Evolutionary conservation across 2,329 filamentous ascomycete genomes (phyloP).

Genomic region (Xylaria hypoxylon): DNA sequence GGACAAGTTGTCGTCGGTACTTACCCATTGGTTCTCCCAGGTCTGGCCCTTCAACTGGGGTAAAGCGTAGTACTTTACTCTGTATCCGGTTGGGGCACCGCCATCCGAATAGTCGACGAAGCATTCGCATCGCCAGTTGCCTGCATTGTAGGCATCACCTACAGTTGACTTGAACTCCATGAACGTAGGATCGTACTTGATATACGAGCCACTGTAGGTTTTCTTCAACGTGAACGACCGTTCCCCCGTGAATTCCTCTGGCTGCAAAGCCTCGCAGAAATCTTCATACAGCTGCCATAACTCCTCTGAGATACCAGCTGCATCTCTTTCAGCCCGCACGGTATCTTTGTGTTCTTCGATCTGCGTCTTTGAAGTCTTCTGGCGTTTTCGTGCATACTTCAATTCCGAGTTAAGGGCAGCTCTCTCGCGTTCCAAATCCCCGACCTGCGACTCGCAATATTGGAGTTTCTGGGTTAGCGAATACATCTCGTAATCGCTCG

Average conservation of each 20-base stretch:
- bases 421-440: not conserved
- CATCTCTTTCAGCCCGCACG: not conserved
- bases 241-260: not conserved
- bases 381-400: not conserved
- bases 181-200: not conserved
- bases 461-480: not conserved
- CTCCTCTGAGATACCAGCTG: not conserved
- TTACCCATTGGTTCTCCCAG: not conserved
- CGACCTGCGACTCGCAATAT: not conserved
- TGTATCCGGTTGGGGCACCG: not conserved
- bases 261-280: not conserved
- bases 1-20: not conserved
- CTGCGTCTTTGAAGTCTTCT: not conserved
- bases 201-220: conserved; percentile 1
- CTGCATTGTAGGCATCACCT: not conserved
- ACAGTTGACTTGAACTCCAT: not conserved
- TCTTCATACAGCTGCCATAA: not conserved
- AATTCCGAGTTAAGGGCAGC: not conserved
- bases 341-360: not conserved
- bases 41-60: too few relatives aligned
- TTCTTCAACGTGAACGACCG: not conserved
- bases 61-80: not conserved
- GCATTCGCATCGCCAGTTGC: conserved; percentile 7
- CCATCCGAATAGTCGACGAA: not conserved
- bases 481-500: not conserved